These are phyloP conservation scores for Grammothele lineata DNA, from an alignment of 768 basidiomycete genomes.

Conservation along the genomic window DNA sequence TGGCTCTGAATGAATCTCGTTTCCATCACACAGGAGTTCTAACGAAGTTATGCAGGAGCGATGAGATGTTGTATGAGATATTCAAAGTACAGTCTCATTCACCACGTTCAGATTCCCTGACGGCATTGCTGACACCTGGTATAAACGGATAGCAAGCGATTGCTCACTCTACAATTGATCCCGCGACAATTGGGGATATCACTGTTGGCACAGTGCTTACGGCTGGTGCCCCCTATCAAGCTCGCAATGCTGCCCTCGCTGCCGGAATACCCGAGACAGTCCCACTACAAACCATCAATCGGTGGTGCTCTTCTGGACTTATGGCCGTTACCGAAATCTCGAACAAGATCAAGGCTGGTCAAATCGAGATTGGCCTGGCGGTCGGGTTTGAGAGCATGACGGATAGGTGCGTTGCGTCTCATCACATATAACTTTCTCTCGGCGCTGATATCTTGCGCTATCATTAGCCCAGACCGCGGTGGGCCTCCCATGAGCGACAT, in stretches of 20 bases:
- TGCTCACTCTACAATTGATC: constrained; percentile 54
- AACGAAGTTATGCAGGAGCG: constrained; percentile 53
- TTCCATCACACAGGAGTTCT: too few species aligned
- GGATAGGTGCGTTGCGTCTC: constrained; percentile 45
- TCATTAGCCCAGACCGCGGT: constrained; percentile 56
- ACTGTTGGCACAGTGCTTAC: constrained; percentile 77
- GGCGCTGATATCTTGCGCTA: constrained; percentile 14
- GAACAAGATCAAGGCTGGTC: constrained; percentile 72
- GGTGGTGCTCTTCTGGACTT: constrained; percentile 84
- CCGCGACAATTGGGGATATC: constrained; percentile 66
- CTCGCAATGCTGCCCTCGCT: constrained; percentile 69
- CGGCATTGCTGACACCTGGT: constrained; percentile 15
- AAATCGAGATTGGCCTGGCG: constrained; percentile 77
- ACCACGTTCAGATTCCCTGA: too few species aligned
- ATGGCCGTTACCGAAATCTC: constrained; percentile 77
- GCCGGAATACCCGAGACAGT: constrained; percentile 80
- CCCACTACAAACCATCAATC: constrained; percentile 69
- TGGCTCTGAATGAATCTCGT: too few species aligned
- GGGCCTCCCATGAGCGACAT: constrained; percentile 58
- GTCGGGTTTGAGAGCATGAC: constrained; percentile 89
- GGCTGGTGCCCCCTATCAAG: constrained; percentile 61
- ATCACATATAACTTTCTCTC: constrained; percentile 17
- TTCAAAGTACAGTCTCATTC: constrained; percentile 49
- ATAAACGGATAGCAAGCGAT: constrained; percentile 47
- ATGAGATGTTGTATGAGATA: constrained; percentile 79